Evolutionary conservation across 257 asterid species (phyloP).

Genomic region (Solanum sitiens): DNA sequence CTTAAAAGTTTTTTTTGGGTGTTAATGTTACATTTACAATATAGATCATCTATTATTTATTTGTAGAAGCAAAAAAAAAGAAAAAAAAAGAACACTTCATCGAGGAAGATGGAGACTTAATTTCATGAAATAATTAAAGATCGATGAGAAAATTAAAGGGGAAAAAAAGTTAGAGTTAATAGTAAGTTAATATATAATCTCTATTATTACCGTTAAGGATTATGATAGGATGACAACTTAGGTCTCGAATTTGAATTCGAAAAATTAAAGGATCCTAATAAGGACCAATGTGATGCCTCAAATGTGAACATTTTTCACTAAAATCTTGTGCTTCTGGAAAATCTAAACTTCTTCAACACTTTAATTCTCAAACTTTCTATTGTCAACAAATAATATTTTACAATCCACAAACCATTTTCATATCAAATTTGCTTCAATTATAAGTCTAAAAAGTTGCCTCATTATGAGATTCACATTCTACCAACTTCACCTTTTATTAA

Average conservation of each 20-base stretch:
- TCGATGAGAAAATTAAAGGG: neutral
- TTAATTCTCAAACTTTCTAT: constrained; percentile 24
- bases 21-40: neutral
- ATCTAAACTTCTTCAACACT: neutral
- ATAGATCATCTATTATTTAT: neutral
- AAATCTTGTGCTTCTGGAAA: neutral
- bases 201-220: neutral
- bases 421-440: constrained; percentile 33
- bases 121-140: neutral
- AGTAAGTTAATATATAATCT: neutral
- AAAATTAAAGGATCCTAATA: neutral
- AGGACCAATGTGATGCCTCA: neutral
- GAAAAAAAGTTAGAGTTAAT: neutral
- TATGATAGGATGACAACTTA: neutral
- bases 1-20: neutral
- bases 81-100: neutral
- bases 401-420: constrained; percentile 40
- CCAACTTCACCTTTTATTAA: constrained; percentile 29
- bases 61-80: neutral
- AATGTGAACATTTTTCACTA: neutral
- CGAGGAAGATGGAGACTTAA: neutral
- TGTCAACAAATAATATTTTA: constrained; percentile 28
- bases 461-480: constrained; percentile 40
- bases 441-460: constrained; percentile 21
- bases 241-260: neutral